These are phyloP conservation scores for Amylostereum areolatum DNA, from an alignment of 1,284 basidiomycete species.

Conservation along the genomic window DNA sequence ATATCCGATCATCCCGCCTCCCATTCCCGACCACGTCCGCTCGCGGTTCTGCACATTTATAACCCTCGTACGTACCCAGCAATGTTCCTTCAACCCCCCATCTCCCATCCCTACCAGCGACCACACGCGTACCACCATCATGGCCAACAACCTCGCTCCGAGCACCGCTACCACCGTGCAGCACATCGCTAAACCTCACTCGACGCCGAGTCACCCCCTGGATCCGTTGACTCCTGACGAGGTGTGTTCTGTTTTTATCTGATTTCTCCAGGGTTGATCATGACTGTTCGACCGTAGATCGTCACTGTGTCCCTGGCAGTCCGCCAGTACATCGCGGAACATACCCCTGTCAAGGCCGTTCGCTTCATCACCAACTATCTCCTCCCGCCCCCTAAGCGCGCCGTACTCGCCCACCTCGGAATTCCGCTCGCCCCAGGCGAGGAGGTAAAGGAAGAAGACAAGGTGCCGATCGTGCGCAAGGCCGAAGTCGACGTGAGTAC, in stretches of 20 bases:
- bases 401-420: constrained; percentile 71
- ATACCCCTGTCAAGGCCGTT: constrained; percentile 59
- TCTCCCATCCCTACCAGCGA: too few relatives aligned
- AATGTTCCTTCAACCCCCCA: too few relatives aligned
- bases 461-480: constrained; percentile 52
- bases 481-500: constrained; percentile 71
- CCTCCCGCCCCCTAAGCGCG: constrained; percentile 71
- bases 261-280: background rate
- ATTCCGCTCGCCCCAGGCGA: constrained; percentile 62
- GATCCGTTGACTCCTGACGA: constrained; percentile 68
- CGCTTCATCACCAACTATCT: constrained; percentile 70
- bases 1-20: too few relatives aligned
- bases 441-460: constrained; percentile 35
- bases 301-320: constrained; percentile 54
- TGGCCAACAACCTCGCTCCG: constrained; percentile 10
- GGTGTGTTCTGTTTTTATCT: constrained; percentile 30
- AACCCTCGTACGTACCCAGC: too few relatives aligned
- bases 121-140: too few relatives aligned
- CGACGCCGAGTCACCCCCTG: constrained; percentile 47
- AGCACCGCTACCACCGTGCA: constrained; percentile 23
- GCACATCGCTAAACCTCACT: constrained; percentile 9
- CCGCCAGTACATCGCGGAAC: constrained; percentile 52
- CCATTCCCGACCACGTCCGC: too few relatives aligned
- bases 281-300: constrained; percentile 40
- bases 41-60: too few relatives aligned